These are phyloP conservation scores for Botrytis fragariae DNA, from an alignment of 2,329 filamentous ascomycete species.

Conservation along the genomic window DNA sequence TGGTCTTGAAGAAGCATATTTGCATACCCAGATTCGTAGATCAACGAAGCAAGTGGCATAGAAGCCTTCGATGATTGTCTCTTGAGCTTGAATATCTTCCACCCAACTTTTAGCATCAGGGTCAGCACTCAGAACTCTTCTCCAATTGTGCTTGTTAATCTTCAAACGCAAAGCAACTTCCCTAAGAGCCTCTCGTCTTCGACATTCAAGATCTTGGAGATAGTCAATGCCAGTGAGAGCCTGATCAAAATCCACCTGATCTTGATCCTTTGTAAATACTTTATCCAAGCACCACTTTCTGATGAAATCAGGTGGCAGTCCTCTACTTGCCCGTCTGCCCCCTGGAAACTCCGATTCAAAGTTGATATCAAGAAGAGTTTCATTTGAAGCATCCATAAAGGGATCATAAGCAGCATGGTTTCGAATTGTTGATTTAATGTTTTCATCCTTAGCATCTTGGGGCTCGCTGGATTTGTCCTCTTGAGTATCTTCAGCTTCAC, in stretches of 20 bases:
- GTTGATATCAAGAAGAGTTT: conserved; percentile 25
- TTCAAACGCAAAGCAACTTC: conserved; percentile 28
- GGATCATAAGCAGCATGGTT: conserved; percentile 21
- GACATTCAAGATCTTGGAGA: conserved; percentile 32
- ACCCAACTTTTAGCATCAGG: conserved; percentile 31
- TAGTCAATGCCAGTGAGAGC: conserved; percentile 34
- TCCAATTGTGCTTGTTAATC: conserved; percentile 32
- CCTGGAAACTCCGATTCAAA: conserved; percentile 2
- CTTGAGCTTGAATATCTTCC: conserved; percentile 27
- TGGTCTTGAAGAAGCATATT: background rate
- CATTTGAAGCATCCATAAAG: conserved; percentile 25
- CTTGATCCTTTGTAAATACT: conserved; percentile 27
- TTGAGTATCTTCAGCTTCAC: background rate
- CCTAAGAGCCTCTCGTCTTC: conserved; percentile 25
- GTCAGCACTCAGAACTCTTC: conserved; percentile 25
- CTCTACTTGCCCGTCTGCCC: conserved; percentile 10
- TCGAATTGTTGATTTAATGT: conserved; percentile 2
- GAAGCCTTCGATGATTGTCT: conserved; percentile 25
- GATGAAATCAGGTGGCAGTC: conserved; percentile 27
- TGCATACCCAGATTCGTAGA: conserved; percentile 35
- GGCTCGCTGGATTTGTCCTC: background rate
- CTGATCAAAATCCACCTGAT: conserved; percentile 28
- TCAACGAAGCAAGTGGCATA: conserved; percentile 32
- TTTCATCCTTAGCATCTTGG: background rate
- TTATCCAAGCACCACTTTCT: conserved; percentile 26